Conservation (phyloP, 129 eudicot genomes). For the Artemisia annua region DNA sequence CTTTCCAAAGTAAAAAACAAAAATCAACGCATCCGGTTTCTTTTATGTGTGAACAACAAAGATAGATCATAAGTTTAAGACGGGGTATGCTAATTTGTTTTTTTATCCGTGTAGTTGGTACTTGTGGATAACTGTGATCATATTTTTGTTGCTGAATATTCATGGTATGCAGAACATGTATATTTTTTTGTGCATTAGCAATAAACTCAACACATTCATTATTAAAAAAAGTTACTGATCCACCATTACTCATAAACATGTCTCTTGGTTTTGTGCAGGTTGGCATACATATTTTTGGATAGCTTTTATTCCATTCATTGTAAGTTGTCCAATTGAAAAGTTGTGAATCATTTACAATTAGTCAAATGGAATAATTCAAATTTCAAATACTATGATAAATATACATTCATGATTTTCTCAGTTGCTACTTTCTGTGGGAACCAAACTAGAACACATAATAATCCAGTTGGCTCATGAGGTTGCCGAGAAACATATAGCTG, state of each 20-base stretch:
- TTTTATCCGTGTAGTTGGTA: slow-evolving; percentile 78
- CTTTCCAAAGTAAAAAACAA: background rate
- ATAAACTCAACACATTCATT: background rate
- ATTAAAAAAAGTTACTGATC: background rate
- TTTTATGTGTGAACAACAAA: background rate
- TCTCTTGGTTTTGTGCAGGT: slow-evolving; percentile 45
- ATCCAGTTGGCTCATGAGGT: slow-evolving; percentile 82
- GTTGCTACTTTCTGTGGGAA: slow-evolving; percentile 89
- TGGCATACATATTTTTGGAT: slow-evolving; percentile 99
- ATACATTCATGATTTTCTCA: slow-evolving; percentile 17
- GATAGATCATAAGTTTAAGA: background rate
- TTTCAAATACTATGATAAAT: background rate
- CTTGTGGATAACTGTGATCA: slow-evolving; percentile 76
- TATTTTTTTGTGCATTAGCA: background rate
- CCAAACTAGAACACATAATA: slow-evolving; percentile 91
- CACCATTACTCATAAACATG: background rate
- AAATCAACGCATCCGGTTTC: too few relatives aligned
- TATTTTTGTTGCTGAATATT: slow-evolving; percentile 83
- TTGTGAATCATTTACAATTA: background rate
- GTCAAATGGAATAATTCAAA: background rate
- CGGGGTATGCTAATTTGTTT: slow-evolving; percentile 9
- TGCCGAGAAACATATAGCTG: slow-evolving; percentile 83
- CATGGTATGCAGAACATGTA: slow-evolving; percentile 48
- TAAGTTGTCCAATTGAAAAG: slow-evolving; percentile 38
- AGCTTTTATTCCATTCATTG: slow-evolving; percentile 77